phyloP scores from a whole-genome alignment of 2,329 filamentous ascomycete species.

The Aspergillus carbonarius region DNA sequence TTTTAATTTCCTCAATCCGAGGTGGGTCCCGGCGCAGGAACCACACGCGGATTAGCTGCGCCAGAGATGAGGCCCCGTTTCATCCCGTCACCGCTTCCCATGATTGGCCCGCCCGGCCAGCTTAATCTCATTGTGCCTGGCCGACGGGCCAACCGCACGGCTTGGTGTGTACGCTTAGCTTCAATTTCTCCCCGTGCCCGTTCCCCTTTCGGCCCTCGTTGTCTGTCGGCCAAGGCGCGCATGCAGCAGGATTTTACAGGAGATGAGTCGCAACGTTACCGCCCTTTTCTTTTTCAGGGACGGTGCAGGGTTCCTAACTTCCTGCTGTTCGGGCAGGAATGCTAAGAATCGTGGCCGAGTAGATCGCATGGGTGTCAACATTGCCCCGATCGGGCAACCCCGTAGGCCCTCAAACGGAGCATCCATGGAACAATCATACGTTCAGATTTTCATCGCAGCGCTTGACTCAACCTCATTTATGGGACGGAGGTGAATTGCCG shows the following conservation, averaged over 20 bases:
- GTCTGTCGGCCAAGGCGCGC: background rate
- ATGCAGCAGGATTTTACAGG: background rate
- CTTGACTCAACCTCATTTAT: background rate
- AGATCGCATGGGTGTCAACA: background rate
- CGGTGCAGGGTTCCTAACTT: background rate
- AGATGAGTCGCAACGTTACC: background rate
- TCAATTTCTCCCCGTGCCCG: background rate
- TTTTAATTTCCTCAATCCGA: constrained; percentile 1
- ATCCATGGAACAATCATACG: background rate
- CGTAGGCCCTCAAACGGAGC: background rate
- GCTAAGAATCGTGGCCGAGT: background rate
- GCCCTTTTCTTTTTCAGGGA: background rate
- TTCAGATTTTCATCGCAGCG: background rate
- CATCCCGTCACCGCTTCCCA: background rate
- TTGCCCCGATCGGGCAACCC: background rate
- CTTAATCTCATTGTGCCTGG: constrained; percentile 9
- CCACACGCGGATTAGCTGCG: constrained; percentile 10
- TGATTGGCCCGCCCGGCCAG: constrained; percentile 5
- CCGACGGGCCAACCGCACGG: background rate
- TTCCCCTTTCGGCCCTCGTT: background rate
- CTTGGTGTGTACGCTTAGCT: background rate
- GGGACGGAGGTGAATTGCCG: background rate
- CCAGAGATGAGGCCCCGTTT: constrained; percentile 15
- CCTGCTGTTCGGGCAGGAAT: background rate
- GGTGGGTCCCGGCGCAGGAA: constrained; percentile 12